Percentiles rank a stretch among this genome's conserved stretches.
Evolutionary conservation across 2,329 filamentous ascomycete genomes (phyloP).

Genomic region (Dactylellina parvicollis): DNA sequence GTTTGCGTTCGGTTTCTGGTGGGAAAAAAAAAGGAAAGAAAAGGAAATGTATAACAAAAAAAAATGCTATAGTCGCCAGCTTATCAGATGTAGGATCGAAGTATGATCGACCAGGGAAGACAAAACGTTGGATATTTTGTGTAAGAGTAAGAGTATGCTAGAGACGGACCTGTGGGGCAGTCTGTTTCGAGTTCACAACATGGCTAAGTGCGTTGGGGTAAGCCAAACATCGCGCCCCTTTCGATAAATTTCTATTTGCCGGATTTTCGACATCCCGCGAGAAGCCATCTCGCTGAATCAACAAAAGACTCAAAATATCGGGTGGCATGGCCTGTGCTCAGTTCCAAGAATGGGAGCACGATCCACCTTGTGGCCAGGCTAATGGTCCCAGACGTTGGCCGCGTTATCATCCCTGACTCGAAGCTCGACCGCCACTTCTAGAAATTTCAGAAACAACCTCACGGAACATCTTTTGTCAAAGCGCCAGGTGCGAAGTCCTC

Average conservation of each 20-base stretch:
- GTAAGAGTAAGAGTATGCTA: background rate
- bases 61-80: background rate
- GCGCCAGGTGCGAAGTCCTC: constrained; percentile 10
- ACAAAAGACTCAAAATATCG: background rate
- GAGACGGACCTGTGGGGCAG: constrained; percentile 7
- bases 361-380: constrained; percentile 39
- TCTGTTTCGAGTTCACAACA: constrained; percentile 26
- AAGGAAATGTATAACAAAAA: background rate
- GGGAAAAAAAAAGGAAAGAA: background rate
- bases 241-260: background rate
- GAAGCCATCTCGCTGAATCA: background rate
- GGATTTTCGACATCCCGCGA: background rate
- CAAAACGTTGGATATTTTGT: background rate
- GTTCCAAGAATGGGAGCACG: constrained; percentile 24
- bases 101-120: constrained; percentile 21
- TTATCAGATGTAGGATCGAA: background rate
- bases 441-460: constrained; percentile 41
- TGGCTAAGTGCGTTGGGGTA: constrained; percentile 12
- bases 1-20: background rate
- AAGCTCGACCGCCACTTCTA: constrained; percentile 35
- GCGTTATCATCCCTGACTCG: constrained; percentile 37
- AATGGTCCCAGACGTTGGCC: constrained; percentile 33
- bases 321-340: constrained; percentile 27
- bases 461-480: constrained; percentile 22
- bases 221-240: background rate